Evolutionary conservation across 2,329 filamentous ascomycete species (phyloP).

Genomic region (Phialophora expanda): DNA sequence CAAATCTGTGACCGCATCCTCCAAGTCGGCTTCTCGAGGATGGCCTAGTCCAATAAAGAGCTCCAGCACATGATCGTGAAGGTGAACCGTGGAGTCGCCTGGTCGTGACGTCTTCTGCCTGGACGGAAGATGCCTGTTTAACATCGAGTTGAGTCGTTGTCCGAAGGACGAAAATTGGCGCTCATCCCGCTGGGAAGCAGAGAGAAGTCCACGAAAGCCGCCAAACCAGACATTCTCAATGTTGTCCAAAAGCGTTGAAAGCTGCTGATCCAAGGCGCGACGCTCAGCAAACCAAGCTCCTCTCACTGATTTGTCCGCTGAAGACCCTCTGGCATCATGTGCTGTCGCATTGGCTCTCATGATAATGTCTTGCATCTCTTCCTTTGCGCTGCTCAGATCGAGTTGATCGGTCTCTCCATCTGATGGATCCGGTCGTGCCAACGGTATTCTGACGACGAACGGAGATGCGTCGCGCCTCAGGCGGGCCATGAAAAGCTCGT

Average conservation of each 20-base stretch:
- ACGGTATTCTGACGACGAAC: slow-evolving; percentile 83
- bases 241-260: slow-evolving; percentile 78
- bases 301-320: slow-evolving; percentile 66
- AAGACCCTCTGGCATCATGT: slow-evolving; percentile 67
- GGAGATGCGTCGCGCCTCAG: slow-evolving; percentile 76
- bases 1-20: slow-evolving; percentile 88
- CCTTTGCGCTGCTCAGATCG: slow-evolving; percentile 77
- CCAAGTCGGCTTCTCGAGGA: slow-evolving; percentile 73
- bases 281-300: slow-evolving; percentile 89
- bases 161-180: slow-evolving; percentile 76
- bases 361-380: slow-evolving; percentile 83
- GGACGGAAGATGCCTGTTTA: slow-evolving; percentile 86
- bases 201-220: slow-evolving; percentile 93
- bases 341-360: slow-evolving; percentile 80
- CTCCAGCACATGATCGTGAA: slow-evolving; percentile 75
- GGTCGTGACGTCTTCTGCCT: slow-evolving; percentile 62
- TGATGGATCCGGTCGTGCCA: slow-evolving; percentile 79
- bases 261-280: slow-evolving; percentile 75
- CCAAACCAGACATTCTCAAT: slow-evolving; percentile 95
- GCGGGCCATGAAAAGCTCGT: slow-evolving; percentile 88
- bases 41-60: slow-evolving; percentile 86
- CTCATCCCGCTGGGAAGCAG: slow-evolving; percentile 67
- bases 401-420: slow-evolving; percentile 82
- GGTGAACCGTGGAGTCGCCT: slow-evolving; percentile 58
- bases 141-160: slow-evolving; percentile 74